Conservation (phyloP, 805 yeast genomes). For the Kazachstania viticola region DNA sequence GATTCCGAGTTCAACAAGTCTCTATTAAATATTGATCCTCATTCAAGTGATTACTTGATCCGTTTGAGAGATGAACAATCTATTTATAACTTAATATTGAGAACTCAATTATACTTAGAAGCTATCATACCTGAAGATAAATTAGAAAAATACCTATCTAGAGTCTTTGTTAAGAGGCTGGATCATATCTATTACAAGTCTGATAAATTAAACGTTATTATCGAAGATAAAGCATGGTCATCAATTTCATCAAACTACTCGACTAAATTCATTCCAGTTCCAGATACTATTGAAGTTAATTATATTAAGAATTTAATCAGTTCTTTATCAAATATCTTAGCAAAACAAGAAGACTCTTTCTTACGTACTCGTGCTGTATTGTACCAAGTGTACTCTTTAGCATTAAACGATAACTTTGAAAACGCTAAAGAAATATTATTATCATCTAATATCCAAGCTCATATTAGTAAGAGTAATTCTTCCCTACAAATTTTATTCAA, state of each 20-base stretch:
- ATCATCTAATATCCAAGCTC: slow-evolving; percentile 72
- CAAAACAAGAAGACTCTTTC: slow-evolving; percentile 52
- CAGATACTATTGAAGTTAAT: slow-evolving; percentile 23
- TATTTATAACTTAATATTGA: slow-evolving; percentile 64
- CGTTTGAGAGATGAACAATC: slow-evolving; percentile 79
- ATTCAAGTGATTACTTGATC: slow-evolving; percentile 84
- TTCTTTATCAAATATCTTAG: slow-evolving; percentile 51
- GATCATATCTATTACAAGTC: slow-evolving; percentile 94
- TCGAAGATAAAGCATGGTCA: slow-evolving; percentile 72
- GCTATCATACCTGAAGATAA: slow-evolving; percentile 36
- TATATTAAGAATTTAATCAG: slow-evolving; percentile 50
- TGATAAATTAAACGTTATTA: slow-evolving; percentile 50
- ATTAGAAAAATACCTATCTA: slow-evolving; percentile 48
- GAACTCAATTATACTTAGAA: slow-evolving; percentile 82
- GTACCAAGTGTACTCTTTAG: slow-evolving; percentile 79
- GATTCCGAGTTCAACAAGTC: slow-evolving; percentile 90
- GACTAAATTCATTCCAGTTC: slow-evolving; percentile 19
- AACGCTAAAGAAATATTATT: slow-evolving; percentile 83
- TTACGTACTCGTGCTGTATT: slow-evolving; percentile 78
- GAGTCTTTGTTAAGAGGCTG: slow-evolving; percentile 72
- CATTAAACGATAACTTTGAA: slow-evolving; percentile 74
- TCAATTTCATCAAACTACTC: slow-evolving; percentile 23
- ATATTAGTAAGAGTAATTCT: slow-evolving; percentile 66
- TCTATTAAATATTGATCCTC: slow-evolving; percentile 84
- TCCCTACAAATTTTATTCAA: slow-evolving; percentile 84